A percentile compares a stretch with the other conserved stretches of the same genome.
Conservation (phyloP, 1,284 basidiomycete species). For the Ceratobasidium sp. region DNA sequence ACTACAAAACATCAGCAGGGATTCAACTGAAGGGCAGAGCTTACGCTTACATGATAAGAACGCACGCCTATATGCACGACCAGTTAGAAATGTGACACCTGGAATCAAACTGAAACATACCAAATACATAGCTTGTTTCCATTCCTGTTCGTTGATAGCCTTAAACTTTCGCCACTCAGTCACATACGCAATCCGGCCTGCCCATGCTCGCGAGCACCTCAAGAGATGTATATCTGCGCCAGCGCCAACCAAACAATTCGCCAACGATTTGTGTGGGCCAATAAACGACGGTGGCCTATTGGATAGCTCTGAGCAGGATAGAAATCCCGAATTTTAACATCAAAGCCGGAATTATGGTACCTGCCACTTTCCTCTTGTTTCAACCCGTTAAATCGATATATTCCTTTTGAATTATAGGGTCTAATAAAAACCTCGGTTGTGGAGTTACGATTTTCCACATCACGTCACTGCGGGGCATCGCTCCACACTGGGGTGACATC, state of each 20-base stretch:
- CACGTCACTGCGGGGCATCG: no score
- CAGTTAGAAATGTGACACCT: background rate
- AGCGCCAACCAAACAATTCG: background rate
- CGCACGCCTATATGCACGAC: background rate
- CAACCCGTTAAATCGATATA: no score
- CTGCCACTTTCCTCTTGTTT: no score
- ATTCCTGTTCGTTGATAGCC: slow-evolving; percentile 25
- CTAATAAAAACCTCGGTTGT: no score
- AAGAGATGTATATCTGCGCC: background rate
- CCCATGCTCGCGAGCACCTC: slow-evolving; percentile 18
- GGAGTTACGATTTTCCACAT: no score
- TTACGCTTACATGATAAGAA: slow-evolving; percentile 24
- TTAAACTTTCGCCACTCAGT: slow-evolving; percentile 31
- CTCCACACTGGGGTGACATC: no score
- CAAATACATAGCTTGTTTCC: slow-evolving; percentile 18
- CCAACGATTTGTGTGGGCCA: background rate
- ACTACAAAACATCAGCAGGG: background rate
- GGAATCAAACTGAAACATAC: background rate
- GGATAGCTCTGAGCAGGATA: no score
- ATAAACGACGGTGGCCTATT: background rate
- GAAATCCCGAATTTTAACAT: no score
- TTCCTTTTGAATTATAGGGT: no score
- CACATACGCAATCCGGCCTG: slow-evolving; percentile 28
- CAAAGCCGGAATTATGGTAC: no score
- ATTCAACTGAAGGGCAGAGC: no score